Conservation (phyloP, 2,329 filamentous ascomycete genomes). For the Diplodia scrobiculata region DNA sequence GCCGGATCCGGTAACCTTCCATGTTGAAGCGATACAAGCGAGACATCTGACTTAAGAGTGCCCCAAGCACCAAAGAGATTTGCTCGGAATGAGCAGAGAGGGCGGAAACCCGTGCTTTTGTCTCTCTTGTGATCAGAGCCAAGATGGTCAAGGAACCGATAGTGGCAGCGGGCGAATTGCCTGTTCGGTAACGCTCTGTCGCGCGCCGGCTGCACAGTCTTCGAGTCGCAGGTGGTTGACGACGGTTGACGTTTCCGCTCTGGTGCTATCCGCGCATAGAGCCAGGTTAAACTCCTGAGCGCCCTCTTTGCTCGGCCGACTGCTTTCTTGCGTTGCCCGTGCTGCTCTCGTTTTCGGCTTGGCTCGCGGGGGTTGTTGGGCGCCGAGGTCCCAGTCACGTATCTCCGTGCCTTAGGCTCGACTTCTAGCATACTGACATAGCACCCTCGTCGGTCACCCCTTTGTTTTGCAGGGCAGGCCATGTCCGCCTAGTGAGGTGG, state of each 20-base stretch:
- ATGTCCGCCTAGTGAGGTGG: neutral
- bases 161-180: constrained; percentile 7
- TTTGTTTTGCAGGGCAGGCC: neutral
- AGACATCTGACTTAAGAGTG: neutral
- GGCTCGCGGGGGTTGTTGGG: neutral
- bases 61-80: neutral
- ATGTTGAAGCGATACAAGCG: neutral
- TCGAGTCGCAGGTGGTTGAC: neutral
- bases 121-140: neutral
- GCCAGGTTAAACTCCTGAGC: neutral
- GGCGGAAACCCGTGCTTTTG: neutral
- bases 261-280: constrained; percentile 15
- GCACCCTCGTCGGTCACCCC: neutral
- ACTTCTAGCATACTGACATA: neutral
- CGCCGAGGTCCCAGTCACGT: neutral
- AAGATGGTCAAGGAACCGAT: constrained; percentile 8
- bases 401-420: neutral
- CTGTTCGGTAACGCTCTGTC: constrained; percentile 12
- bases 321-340: neutral
- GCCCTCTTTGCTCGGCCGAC: too few relatives aligned
- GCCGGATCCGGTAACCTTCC: neutral
- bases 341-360: neutral
- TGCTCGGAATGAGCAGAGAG: neutral
- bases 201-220: constrained; percentile 9
- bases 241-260: neutral